Percentiles rank a stretch among this genome's conserved stretches.
These are phyloP conservation scores for Camellia sinensis DNA, from an alignment of 148 eudicot species.

Conservation along the genomic window DNA sequence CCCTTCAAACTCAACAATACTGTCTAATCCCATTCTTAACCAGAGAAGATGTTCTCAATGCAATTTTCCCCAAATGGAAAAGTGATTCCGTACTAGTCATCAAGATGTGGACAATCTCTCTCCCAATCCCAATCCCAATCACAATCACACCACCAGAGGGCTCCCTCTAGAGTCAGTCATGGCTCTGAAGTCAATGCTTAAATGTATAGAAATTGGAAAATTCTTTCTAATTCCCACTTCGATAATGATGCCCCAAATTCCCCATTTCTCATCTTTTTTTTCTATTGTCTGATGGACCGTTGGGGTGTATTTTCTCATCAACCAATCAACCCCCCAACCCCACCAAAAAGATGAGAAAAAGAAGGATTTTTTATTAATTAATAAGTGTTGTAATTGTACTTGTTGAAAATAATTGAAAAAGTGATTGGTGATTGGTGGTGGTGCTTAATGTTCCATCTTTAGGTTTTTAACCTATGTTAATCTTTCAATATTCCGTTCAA, in stretches of 20 bases:
- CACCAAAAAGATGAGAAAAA: background rate
- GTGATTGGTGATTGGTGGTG: no score
- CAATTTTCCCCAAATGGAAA: background rate
- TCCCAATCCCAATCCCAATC: background rate
- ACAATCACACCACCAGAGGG: background rate
- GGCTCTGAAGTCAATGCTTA: slow-evolving; percentile 14
- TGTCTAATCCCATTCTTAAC: no score
- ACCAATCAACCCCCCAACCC: background rate
- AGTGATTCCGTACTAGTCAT: background rate
- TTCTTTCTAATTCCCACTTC: slow-evolving; percentile 1
- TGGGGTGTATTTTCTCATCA: background rate
- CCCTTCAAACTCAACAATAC: no score
- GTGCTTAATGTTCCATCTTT: no score
- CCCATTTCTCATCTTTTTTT: background rate
- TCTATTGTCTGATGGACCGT: background rate
- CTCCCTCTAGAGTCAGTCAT: background rate
- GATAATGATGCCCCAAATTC: slow-evolving; percentile 9
- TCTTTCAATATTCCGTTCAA: no score
- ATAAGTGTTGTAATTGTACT: no score
- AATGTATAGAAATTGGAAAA: slow-evolving; percentile 4
- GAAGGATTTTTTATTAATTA: background rate
- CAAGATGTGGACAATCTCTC: background rate
- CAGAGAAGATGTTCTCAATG: no score
- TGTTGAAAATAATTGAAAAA: no score
- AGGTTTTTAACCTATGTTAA: no score